These are phyloP conservation scores for Monosporascus ibericus DNA, from an alignment of 2,329 filamentous ascomycete species.

Conservation along the genomic window DNA sequence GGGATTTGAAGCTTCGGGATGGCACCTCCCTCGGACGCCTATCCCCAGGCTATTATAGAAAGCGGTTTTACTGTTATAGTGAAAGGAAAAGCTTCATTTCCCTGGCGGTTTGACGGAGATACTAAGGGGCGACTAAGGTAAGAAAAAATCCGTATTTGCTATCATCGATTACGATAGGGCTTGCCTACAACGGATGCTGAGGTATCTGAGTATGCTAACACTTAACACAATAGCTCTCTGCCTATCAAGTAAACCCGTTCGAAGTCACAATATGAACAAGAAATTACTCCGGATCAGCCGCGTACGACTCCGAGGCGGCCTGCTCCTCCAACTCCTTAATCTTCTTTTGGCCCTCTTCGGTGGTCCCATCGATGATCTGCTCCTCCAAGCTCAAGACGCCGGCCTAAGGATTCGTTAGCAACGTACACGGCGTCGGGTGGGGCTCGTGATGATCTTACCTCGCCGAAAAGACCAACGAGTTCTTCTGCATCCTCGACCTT, in stretches of 20 bases:
- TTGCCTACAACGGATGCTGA: no score
- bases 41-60: no score
- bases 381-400: constrained; percentile 88
- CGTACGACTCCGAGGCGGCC: constrained; percentile 31
- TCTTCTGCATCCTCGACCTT: constrained; percentile 82
- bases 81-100: no score
- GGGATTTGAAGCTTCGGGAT: no score
- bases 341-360: constrained; percentile 73
- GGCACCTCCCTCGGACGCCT: no score
- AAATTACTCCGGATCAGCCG: constrained; percentile 36
- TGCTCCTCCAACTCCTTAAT: constrained; percentile 68
- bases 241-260: not conserved
- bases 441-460: constrained; percentile 41
- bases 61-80: no score
- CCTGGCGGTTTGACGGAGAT: no score
- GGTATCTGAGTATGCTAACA: no score
- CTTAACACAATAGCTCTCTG: no score
- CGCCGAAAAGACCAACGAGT: constrained; percentile 70
- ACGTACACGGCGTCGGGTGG: not conserved
- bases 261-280: not conserved
- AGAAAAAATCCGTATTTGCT: no score
- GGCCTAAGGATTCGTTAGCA: constrained; percentile 42
- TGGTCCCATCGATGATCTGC: constrained; percentile 91
- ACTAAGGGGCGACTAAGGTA: no score
- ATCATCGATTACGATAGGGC: no score